Base-by-base conservation (phyloP, 257 asterid genomes). In the Solanum bukasovii region DNA sequence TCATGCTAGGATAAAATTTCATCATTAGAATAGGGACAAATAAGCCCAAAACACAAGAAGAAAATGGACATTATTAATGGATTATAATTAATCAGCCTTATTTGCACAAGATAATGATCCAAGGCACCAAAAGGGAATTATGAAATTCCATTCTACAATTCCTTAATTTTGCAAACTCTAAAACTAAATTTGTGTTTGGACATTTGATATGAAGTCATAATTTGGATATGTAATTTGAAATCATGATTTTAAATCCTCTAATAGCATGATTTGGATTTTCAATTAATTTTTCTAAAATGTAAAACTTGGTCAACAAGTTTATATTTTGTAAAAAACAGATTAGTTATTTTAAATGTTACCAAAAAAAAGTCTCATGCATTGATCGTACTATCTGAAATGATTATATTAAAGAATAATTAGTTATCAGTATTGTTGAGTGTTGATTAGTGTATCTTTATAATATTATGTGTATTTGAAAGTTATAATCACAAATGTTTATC, bases 11-110 rank as follows among this genome's bases (percentile, higher is more conserved):
- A 67, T 81, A 27, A 37, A 38, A 27, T 85, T 7, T 40, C 67
- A 85, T 85, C 65, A 85, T 85, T 27, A 85, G 27, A 65, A 71
- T 40, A 85, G 78, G 78, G 87, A 85, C 82, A 85, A 67, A 71
- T 33, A 68, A 65, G 81, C 82, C 81, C 87, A 85, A 65, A 85
- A 68, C 65, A 85, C 87, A 9, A 81, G 85, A 29, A 16, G 85
- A 49, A 79, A 40, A 86, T 63, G 40, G 42, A 40, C 85, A 81
- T 81, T 49, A 49, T 49, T 49, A 49, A 81, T 29, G 70, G 85
- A 5, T 81, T 74, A 18, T 74, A 74, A 35, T 81, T 81, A 81
- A 81, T 10, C 85, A 29, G 42, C 85, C 85, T 29, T 56, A 56
- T 56, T 18, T 46, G 20, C 70, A 27, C 29, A 81, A 29, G 42